Conservation (phyloP, 768 basidiomycete species). For the Punctularia strigosozonata region DNA sequence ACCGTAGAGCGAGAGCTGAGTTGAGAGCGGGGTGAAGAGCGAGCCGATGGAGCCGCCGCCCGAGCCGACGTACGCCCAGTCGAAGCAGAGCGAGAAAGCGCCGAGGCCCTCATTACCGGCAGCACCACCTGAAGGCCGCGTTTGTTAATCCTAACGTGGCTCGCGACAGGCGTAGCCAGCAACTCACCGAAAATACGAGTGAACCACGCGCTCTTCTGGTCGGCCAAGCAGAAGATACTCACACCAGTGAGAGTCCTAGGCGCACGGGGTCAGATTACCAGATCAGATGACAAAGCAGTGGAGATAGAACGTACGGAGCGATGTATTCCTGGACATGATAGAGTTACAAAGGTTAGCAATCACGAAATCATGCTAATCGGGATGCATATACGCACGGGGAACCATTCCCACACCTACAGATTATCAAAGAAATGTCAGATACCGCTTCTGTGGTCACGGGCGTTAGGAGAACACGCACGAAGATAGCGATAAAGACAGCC, state of each 20-base stretch:
- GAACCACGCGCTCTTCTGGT: slow-evolving; percentile 11
- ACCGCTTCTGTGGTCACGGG: slow-evolving; percentile 25
- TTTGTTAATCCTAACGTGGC: too few species aligned
- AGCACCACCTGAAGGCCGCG: too few species aligned
- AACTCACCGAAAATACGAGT: slow-evolving; percentile 13
- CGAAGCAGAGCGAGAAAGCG: slow-evolving; percentile 14
- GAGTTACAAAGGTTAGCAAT: too few species aligned
- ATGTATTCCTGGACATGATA: too few species aligned
- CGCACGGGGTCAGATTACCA: too few species aligned
- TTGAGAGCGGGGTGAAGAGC: neutral
- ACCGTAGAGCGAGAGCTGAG: neutral
- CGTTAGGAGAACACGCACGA: slow-evolving; percentile 33
- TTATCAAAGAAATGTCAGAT: slow-evolving; percentile 40
- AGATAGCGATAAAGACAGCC: slow-evolving; percentile 26
- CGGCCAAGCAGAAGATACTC: slow-evolving; percentile 17
- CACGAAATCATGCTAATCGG: too few species aligned
- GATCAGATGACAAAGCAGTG: too few species aligned
- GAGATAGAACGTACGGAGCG: too few species aligned
- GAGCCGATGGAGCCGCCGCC: slow-evolving; percentile 4
- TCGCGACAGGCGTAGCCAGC: too few species aligned
- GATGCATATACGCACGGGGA: neutral
- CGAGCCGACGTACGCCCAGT: slow-evolving; percentile 24
- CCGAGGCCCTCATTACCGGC: slow-evolving; percentile 13
- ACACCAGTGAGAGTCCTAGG: slow-evolving; percentile 17
- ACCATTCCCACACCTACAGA: slow-evolving; percentile 18